Percentiles rank a stretch among this genome's conserved stretches.
These are phyloP conservation scores for Eimeria maxima DNA, from an alignment of 169 alveolate species.

Conservation along the genomic window DNA sequence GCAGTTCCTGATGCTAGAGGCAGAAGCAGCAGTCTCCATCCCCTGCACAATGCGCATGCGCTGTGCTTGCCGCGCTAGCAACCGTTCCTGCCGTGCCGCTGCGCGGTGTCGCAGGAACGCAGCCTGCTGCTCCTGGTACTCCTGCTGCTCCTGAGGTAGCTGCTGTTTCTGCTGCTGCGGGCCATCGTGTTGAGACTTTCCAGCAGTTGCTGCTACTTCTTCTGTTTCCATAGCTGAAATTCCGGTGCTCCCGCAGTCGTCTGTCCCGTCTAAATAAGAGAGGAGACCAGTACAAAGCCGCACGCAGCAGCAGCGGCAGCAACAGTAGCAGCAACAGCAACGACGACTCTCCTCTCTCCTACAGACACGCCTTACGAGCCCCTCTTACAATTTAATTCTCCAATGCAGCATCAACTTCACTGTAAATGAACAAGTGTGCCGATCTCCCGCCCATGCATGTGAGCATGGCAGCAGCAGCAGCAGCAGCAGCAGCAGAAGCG, in stretches of 20 bases:
- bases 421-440: background rate
- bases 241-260: background rate
- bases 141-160: background rate
- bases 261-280: background rate
- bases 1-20: background rate
- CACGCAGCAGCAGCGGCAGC: background rate
- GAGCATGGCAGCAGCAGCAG: background rate
- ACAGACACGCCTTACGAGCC: background rate
- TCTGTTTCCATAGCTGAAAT: background rate
- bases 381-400: background rate
- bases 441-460: background rate
- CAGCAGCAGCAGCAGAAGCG: background rate
- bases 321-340: background rate
- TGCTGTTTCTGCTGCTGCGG: no score
- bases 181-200: background rate
- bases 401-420: background rate
- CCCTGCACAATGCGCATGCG: constrained; percentile 25
- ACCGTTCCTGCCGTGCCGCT: constrained; percentile 21
- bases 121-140: constrained; percentile 13
- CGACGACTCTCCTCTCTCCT: background rate
- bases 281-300: background rate
- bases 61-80: constrained; percentile 25
- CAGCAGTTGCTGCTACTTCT: background rate
- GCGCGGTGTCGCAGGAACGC: constrained; percentile 9
- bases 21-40: background rate